phyloP scores from a whole-genome alignment of 2,329 filamentous ascomycete genomes.

The Volutella citrinella region DNA sequence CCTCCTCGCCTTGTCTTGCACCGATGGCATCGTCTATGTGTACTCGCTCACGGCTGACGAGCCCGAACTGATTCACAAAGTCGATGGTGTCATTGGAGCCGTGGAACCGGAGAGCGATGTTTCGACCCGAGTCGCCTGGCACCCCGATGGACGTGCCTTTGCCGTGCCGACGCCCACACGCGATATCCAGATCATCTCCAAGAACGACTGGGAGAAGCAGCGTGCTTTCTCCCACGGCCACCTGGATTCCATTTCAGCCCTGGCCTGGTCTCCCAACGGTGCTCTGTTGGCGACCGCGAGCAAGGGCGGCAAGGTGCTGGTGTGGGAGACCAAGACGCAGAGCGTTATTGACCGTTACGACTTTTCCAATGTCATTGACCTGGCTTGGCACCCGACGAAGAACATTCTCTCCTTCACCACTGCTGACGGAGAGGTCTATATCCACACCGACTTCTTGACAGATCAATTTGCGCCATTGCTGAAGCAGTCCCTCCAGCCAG shows the following conservation, averaged over 20 bases:
- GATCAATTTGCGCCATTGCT: slow-evolving; percentile 56
- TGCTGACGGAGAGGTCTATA: slow-evolving; percentile 88
- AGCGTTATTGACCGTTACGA: slow-evolving; percentile 74
- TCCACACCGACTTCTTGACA: slow-evolving; percentile 69
- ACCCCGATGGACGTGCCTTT: slow-evolving; percentile 91
- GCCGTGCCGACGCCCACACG: slow-evolving; percentile 78
- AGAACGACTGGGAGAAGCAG: slow-evolving; percentile 85
- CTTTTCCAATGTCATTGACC: slow-evolving; percentile 78
- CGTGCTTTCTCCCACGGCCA: slow-evolving; percentile 76
- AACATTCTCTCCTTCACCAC: slow-evolving; percentile 92
- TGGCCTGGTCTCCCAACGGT: slow-evolving; percentile 94
- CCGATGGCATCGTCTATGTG: slow-evolving; percentile 84
- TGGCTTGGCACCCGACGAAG: slow-evolving; percentile 86
- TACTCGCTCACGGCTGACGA: slow-evolving; percentile 79
- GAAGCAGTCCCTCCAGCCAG: slow-evolving; percentile 62
- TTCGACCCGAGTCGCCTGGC: slow-evolving; percentile 78
- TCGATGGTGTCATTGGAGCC: slow-evolving; percentile 81
- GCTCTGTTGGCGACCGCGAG: slow-evolving; percentile 73
- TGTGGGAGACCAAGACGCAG: slow-evolving; percentile 92
- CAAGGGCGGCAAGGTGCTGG: slow-evolving; percentile 65
- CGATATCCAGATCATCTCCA: slow-evolving; percentile 85
- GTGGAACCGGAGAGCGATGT: slow-evolving; percentile 72
- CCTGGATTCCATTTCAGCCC: slow-evolving; percentile 76
- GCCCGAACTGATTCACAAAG: slow-evolving; percentile 75
- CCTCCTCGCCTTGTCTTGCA: slow-evolving; percentile 76